Evolutionary conservation across 768 basidiomycete genomes (phyloP).

Genomic region (Steccherinum ochraceum): DNA sequence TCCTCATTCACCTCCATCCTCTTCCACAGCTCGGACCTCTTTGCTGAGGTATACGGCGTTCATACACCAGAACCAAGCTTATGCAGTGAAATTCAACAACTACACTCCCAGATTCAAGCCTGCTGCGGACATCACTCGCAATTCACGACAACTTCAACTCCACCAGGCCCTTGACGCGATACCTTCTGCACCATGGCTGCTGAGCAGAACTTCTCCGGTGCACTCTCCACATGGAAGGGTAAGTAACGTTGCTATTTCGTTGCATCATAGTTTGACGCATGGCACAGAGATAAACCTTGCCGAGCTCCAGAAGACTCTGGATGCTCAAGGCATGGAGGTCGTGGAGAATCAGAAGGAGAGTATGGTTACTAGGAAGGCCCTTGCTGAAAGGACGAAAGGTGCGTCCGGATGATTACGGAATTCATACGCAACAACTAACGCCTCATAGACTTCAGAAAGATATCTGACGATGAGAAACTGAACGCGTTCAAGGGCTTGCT

Average conservation of each 20-base stretch:
- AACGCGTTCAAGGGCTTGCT: slow-evolving; percentile 85
- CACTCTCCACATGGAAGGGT: slow-evolving; percentile 92
- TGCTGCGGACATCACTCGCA: too few relatives aligned
- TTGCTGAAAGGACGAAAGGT: slow-evolving; percentile 97
- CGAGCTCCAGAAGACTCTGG: slow-evolving; percentile 89
- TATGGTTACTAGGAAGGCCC: slow-evolving; percentile 84
- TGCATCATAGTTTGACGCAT: neutral
- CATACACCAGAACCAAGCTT: neutral
- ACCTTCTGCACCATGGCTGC: slow-evolving; percentile 16
- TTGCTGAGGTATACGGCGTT: neutral
- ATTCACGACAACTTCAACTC: too few relatives aligned
- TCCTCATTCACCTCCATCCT: neutral
- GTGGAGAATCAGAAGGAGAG: slow-evolving; percentile 99
- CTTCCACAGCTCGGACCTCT: neutral
- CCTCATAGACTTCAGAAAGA: slow-evolving; percentile 85
- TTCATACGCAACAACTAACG: neutral
- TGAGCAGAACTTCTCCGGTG: slow-evolving; percentile 89
- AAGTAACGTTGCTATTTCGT: too few relatives aligned
- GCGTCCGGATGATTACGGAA: neutral
- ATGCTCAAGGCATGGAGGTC: slow-evolving; percentile 88
- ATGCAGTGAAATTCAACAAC: neutral
- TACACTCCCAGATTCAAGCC: neutral
- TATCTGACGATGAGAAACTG: slow-evolving; percentile 84
- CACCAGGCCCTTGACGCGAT: too few relatives aligned
- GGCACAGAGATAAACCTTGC: slow-evolving; percentile 76